Conservation (phyloP, 1,284 basidiomycete species). For the Cutaneotrichosporon sp. region DNA sequence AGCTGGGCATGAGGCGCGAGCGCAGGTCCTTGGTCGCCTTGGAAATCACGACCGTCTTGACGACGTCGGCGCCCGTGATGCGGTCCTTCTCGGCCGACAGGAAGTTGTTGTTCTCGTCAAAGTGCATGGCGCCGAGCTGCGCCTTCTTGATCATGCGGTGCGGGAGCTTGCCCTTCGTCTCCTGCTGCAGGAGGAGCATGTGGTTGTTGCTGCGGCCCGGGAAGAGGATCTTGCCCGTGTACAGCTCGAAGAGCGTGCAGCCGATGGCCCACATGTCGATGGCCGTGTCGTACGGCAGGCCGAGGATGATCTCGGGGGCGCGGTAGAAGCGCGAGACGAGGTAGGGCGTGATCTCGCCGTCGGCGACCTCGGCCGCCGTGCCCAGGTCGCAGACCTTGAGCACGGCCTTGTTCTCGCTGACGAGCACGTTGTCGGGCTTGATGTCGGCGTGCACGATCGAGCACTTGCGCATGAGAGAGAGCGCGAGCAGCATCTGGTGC, state of each 20-base stretch:
- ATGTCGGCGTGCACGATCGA: slow-evolving; percentile 98
- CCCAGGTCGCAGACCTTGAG: slow-evolving; percentile 96
- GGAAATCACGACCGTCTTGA: slow-evolving; percentile 78
- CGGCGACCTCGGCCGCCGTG: slow-evolving; percentile 87
- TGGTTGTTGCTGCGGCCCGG: slow-evolving; percentile 97
- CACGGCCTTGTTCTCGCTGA: slow-evolving; percentile 90
- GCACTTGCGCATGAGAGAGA: slow-evolving; percentile 81
- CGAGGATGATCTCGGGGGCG: slow-evolving; percentile 97
- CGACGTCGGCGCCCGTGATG: slow-evolving; percentile 73
- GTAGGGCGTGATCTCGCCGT: slow-evolving; percentile 93
- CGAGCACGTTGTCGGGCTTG: slow-evolving; percentile 94
- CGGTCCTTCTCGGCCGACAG: slow-evolving; percentile 76
- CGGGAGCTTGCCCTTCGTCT: slow-evolving; percentile 91
- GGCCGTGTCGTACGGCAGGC: slow-evolving; percentile 90
- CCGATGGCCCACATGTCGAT: slow-evolving; percentile 98
- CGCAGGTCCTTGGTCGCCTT: slow-evolving; percentile 81
- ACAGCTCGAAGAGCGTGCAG: slow-evolving; percentile 96
- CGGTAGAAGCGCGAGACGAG: slow-evolving; percentile 98
- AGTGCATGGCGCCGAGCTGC: slow-evolving; percentile 87
- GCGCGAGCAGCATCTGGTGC: slow-evolving; percentile 88
- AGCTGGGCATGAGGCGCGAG: slow-evolving; percentile 75
- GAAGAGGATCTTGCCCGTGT: slow-evolving; percentile 97
- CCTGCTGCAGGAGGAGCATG: slow-evolving; percentile 96
- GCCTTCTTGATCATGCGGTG: slow-evolving; percentile 92
- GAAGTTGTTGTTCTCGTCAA: slow-evolving; percentile 74